These are phyloP conservation scores for Rhododendron molle DNA, from an alignment of 148 eudicot species.

Conservation along the genomic window DNA sequence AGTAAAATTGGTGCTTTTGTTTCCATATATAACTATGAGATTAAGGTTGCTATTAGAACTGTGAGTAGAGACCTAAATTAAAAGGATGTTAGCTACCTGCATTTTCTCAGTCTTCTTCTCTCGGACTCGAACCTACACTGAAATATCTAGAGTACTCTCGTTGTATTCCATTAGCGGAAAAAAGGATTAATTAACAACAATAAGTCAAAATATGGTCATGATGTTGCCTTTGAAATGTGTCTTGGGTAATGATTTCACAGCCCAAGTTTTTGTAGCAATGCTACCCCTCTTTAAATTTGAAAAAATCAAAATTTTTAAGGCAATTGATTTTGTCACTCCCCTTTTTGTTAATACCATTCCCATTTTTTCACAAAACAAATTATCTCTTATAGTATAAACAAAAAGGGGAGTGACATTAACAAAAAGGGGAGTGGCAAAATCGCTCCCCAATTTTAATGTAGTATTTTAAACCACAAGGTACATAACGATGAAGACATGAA, in stretches of 20 bases:
- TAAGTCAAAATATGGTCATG: neutral
- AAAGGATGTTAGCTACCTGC: neutral
- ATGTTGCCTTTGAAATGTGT: slow-evolving; percentile 5
- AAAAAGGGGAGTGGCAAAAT: too few relatives aligned
- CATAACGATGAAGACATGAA: neutral
- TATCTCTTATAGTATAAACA: too few relatives aligned
- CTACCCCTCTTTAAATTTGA: neutral
- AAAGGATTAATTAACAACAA: neutral
- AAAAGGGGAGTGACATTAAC: too few relatives aligned
- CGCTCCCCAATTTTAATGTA: too few relatives aligned
- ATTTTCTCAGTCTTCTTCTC: neutral
- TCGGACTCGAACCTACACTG: neutral
- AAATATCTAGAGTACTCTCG: neutral
- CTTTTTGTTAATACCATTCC: too few relatives aligned
- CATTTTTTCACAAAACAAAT: too few relatives aligned
- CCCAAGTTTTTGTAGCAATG: neutral
- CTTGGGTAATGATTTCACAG: neutral
- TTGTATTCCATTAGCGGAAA: neutral
- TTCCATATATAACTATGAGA: too few relatives aligned
- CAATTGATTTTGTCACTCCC: too few relatives aligned
- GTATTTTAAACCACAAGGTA: too few relatives aligned
- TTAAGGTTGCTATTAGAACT: neutral
- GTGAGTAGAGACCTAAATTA: neutral
- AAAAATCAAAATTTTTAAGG: too few relatives aligned
- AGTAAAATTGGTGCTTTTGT: neutral